A percentile compares a stretch with the other conserved stretches of the same genome.
phyloP scores from a whole-genome alignment of 1,284 basidiomycete genomes.

The Thecaphora frezii region DNA sequence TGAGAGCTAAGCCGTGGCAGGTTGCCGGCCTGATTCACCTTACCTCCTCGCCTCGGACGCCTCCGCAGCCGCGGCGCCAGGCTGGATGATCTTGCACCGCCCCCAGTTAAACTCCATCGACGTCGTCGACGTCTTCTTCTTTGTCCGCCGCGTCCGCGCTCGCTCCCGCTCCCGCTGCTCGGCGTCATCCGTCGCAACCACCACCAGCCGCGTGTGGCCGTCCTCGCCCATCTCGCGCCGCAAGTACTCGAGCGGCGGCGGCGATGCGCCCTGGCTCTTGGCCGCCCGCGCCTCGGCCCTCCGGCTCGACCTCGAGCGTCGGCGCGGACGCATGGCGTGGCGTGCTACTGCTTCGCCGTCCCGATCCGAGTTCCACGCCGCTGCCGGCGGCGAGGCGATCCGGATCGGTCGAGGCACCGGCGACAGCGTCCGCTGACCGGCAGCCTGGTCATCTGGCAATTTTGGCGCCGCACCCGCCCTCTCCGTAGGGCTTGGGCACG shows the following conservation, averaged over 20 bases:
- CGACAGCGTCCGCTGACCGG: neutral
- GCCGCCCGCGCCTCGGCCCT: neutral
- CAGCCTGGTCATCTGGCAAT: too few species aligned
- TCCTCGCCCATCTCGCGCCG: constrained; percentile 10
- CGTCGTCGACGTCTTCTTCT: neutral
- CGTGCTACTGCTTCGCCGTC: constrained; percentile 8
- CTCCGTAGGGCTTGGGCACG: too few species aligned
- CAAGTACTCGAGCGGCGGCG: constrained; percentile 1
- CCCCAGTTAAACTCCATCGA: neutral
- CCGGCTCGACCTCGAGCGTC: neutral
- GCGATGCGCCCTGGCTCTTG: neutral
- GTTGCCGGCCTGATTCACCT: too few species aligned
- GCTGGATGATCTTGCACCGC: neutral
- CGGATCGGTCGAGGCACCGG: constrained; percentile 1
- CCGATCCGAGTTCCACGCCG: constrained; percentile 13
- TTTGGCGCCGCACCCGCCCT: too few species aligned
- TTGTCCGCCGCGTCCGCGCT: neutral
- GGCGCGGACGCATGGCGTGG: neutral
- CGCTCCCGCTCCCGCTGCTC: neutral
- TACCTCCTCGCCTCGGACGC: too few species aligned
- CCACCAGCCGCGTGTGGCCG: constrained; percentile 15
- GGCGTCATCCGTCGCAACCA: constrained; percentile 11
- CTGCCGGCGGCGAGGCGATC: neutral
- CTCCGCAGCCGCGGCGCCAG: too few species aligned
- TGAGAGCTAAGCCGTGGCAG: too few species aligned